Base-by-base conservation (phyloP, 2,329 filamentous ascomycete species). In the Colletotrichum gigasporum region DNA sequence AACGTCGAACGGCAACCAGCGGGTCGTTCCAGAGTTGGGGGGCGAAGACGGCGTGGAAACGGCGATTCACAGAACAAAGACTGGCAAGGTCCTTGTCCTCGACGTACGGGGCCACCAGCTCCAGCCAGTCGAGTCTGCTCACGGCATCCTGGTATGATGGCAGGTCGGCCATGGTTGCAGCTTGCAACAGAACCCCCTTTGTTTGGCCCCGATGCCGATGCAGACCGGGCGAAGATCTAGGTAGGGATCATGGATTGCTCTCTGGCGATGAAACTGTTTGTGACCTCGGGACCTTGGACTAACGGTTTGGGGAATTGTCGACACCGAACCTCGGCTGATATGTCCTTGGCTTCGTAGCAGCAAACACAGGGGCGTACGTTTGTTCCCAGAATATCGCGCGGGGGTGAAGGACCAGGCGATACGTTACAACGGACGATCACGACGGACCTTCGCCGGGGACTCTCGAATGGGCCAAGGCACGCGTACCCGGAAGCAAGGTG, bases 91-190 rank as follows among this genome's bases (percentile, higher is more conserved):
- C 79, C 5, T 69, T 60, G 41, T 77, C 67, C 2, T 72, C 69
- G 47, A 86, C 67, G 67, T 81, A 82, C 1, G 82, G 79, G 6
- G 79, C 82, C 11, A 80, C 80, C 4, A 87, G 66, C 28, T 72
- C 72, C 14, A 87, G 75, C 83, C 85, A 87, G 75, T 87, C 80
- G 54, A 71, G 70, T 9, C 71, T 74, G 7, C 76, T 69, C 2
- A 77, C 80, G 54, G 86, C 85, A 63, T 87, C 80, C 52, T 79
- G 74, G 71, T 88, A 88, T 0, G 85, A 85, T 1, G 86, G 85
- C n/a, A 83, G 79, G 10, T 70, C 64, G 8, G 42, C 16, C 60
- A 63, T 63, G 44, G 6, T 47, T 9, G 12, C 28, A 10, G 54
- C n/a, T 16, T 34, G 16, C n/a, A n/a, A n/a, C n/a, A n/a, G n/a